Percentiles rank a stretch among this genome's conserved stretches.
phyloP scores from a whole-genome alignment of 805 yeast species.

The Hanseniaspora clermontiae region DNA sequence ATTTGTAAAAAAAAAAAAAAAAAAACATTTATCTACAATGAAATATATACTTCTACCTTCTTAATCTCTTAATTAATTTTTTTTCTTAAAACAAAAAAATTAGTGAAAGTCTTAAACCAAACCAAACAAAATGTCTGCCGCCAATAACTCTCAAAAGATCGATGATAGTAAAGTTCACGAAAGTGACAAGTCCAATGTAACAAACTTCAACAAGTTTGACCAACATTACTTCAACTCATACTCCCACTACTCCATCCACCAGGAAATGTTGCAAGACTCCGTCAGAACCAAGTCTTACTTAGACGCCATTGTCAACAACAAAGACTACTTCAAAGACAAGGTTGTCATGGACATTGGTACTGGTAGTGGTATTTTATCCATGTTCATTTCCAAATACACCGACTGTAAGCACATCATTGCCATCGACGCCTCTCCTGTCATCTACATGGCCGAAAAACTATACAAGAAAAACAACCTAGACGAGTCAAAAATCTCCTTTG shows the following conservation, averaged over 20 bases:
- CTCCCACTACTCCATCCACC: conserved; percentile 95
- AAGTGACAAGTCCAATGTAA: conserved; percentile 51
- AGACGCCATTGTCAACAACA: conserved; percentile 82
- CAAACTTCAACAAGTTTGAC: conserved; percentile 55
- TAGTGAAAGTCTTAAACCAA: too few relatives aligned
- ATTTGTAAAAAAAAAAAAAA: too few relatives aligned
- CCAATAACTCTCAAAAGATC: conserved; percentile 12
- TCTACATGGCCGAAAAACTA: conserved; percentile 88
- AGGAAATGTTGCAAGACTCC: conserved; percentile 94
- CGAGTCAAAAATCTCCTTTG: conserved; percentile 64
- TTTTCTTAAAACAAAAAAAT: too few relatives aligned
- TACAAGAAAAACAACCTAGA: conserved; percentile 69
- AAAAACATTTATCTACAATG: too few relatives aligned
- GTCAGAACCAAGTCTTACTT: conserved; percentile 86
- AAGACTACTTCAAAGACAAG: conserved; percentile 80
- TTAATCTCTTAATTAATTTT: too few relatives aligned
- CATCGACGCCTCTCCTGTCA: conserved; percentile 93
- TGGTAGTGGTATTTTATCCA: conserved; percentile 93
- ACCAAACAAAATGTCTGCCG: conserved; percentile 1
- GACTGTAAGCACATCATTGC: conserved; percentile 97
- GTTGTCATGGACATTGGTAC: conserved; percentile 96
- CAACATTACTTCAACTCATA: conserved; percentile 92
- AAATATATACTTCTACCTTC: too few relatives aligned
- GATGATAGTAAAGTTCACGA: conserved; percentile 12
- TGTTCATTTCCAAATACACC: conserved; percentile 90